Conservation (phyloP, 75 land plant species). For the Ceratopteris richardii region DNA sequence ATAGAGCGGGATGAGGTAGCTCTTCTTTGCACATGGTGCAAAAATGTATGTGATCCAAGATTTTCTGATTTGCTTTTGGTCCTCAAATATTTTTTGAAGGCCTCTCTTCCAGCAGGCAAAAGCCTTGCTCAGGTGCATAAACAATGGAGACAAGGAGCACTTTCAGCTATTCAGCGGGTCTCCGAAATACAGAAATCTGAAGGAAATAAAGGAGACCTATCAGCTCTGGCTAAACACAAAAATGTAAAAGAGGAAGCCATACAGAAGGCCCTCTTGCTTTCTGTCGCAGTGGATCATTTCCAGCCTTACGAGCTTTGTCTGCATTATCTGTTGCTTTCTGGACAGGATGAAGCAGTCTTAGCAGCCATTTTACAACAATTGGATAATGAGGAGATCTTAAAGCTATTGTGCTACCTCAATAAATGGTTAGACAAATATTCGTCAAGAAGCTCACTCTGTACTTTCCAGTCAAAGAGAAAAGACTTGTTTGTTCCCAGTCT, state of each 20-base stretch:
- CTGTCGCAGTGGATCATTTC: constrained; percentile 60
- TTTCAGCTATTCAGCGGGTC: background rate
- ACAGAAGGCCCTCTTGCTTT: constrained; percentile 24
- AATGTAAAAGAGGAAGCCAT: background rate
- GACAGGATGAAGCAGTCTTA: constrained; percentile 40
- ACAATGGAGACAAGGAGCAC: constrained; percentile 27
- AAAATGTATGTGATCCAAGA: constrained; percentile 29
- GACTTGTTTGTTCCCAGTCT: constrained; percentile 46
- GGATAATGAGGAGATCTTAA: constrained; percentile 40
- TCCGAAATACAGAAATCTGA: background rate
- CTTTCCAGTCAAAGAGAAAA: constrained; percentile 14
- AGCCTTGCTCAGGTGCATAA: constrained; percentile 25
- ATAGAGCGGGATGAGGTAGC: constrained; percentile 31
- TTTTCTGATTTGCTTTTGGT: constrained; percentile 35
- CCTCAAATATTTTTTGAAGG: constrained; percentile 46
- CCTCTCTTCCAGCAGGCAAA: constrained; percentile 7
- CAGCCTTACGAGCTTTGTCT: constrained; percentile 43
- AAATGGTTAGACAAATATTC: constrained; percentile 71
- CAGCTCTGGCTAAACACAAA: background rate
- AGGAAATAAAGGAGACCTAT: background rate
- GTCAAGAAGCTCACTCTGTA: constrained; percentile 23
- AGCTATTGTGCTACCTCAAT: constrained; percentile 43
- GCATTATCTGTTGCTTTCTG: constrained; percentile 48
- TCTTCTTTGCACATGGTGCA: constrained; percentile 31
- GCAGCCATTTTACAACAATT: constrained; percentile 40